Evolutionary conservation across 805 yeast species (phyloP).

Genomic region (Candida awuae): DNA sequence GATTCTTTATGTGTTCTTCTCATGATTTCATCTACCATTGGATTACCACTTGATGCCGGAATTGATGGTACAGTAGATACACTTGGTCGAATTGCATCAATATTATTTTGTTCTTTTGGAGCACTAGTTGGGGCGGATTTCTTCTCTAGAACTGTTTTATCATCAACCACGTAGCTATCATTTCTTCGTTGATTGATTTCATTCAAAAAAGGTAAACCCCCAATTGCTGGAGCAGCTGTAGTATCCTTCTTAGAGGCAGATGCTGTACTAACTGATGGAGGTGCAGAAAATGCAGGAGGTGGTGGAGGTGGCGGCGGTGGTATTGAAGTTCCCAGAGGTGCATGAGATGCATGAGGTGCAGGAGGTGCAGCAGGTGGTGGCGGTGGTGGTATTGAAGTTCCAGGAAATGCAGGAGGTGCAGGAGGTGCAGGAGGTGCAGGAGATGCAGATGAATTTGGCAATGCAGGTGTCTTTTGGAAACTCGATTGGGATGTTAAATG

Average conservation of each 20-base stretch:
- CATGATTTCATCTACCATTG: slow-evolving; percentile 11
- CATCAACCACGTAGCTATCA: slow-evolving; percentile 43
- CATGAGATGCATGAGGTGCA: slow-evolving; percentile 16
- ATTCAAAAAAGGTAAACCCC: slow-evolving; percentile 49
- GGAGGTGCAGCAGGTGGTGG: slow-evolving; percentile 17
- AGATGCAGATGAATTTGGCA: background rate
- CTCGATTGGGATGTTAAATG: slow-evolving; percentile 13
- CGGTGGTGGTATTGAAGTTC: slow-evolving; percentile 15
- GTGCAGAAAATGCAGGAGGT: slow-evolving; percentile 1
- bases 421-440: slow-evolving; percentile 13
- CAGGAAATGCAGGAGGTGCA: slow-evolving; percentile 18
- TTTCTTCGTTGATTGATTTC: slow-evolving; percentile 50
- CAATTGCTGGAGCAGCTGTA: slow-evolving; percentile 27
- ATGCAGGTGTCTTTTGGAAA: background rate
- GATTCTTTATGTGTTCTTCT: slow-evolving; percentile 8
- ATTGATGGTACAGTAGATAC: slow-evolving; percentile 21
- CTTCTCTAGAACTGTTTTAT: slow-evolving; percentile 16
- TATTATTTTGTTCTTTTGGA: slow-evolving; percentile 14
- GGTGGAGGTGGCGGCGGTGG: no score
- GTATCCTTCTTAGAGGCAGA: slow-evolving; percentile 18
- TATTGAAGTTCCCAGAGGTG: no score
- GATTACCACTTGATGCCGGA: slow-evolving; percentile 17
- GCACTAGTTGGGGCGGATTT: slow-evolving; percentile 22
- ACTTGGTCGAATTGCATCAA: slow-evolving; percentile 14
- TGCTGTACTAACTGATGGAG: background rate